Evolutionary conservation across 257 asterid species (phyloP), one percentile per base, ranked within the genome.

Genomic region (Capsicum rhomboideum): DNA sequence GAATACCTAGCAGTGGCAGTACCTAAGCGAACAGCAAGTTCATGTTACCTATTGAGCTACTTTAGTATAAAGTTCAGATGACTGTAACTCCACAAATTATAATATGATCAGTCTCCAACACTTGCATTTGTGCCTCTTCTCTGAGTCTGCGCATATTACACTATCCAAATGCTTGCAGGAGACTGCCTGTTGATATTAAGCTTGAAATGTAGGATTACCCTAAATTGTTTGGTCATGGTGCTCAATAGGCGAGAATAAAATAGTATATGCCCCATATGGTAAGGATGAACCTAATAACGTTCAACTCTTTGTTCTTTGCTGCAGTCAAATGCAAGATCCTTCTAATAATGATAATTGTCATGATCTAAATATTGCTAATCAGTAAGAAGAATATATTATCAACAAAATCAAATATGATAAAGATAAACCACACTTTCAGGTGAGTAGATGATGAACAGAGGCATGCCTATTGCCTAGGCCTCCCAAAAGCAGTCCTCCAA

Each of bases 391-490:
- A 83, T 83, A 61, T 83, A 52, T 68, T 85, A 87, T 85, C 85
- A 81, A 78, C 42, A 52, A 31, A 50, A 26, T 21, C 61, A 78
- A 49, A n/a, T 78, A 80, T 83, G 84, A 87, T 67, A 85, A 82
- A 86, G 82, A 86, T 42, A 85, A 88, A 83, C 84, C 94, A 85
- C 90, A 94, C 99, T 93, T 90, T 94, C 87, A 94, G 88, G 89
- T 96, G 98, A 44, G 99, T 96, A 67, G 98, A 96, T 61, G 98
- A 96, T 86, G 98, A 91, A n/a, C n/a, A n/a, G 18, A 96, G 87
- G 87, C 99, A 96, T n/a, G n/a, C n/a, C n/a, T n/a, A n/a, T n/a
- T 58, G 99, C 99, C 99, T 98, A 96, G 74, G 98, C 99, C 92
- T 96, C 98, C 98, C 99, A 96, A 80, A 88, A 93, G 93, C 99